These are phyloP conservation scores for Botrytis sinoallii DNA, from an alignment of 2,329 filamentous ascomycete species.

Conservation along the genomic window DNA sequence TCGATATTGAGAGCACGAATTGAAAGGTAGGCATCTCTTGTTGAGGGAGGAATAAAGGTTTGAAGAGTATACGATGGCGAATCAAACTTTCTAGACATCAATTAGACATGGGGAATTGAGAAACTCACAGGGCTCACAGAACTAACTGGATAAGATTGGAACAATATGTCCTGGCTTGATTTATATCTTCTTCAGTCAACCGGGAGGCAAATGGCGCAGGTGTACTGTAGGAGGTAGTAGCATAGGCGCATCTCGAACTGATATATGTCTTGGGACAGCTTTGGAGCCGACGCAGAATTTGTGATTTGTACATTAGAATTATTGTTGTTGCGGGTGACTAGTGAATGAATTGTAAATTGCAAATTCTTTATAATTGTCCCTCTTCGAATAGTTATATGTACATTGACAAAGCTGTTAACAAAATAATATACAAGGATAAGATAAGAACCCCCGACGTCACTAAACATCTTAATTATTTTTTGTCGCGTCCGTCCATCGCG, in stretches of 20 bases:
- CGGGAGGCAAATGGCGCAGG: conserved; percentile 35
- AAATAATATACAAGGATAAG: neutral
- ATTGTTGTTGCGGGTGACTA: neutral
- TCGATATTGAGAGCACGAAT: conserved; percentile 92
- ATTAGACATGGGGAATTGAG: conserved; percentile 22
- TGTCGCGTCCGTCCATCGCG: conserved; percentile 21
- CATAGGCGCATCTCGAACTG: conserved; percentile 31
- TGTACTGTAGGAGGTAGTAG: conserved; percentile 36
- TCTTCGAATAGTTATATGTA: neutral
- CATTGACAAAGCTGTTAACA: neutral
- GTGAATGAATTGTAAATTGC: neutral
- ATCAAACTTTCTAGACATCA: conserved; percentile 70
- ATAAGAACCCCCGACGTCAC: conserved; percentile 22
- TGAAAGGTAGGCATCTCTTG: conserved; percentile 81
- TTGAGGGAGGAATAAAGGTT: conserved; percentile 73
- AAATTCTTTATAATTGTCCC: neutral
- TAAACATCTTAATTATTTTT: conserved; percentile 11
- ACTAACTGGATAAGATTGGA: conserved; percentile 38
- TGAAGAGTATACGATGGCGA: conserved; percentile 83
- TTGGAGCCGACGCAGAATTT: conserved; percentile 27
- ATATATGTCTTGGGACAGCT: conserved; percentile 20
- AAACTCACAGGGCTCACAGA: conserved; percentile 1
- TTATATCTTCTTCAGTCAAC: conserved; percentile 37
- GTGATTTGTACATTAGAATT: conserved; percentile 10
- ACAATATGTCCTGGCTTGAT: conserved; percentile 37